Evolutionary conservation across 768 basidiomycete genomes (phyloP).

Genomic region (Pulveroboletus ravenelii): DNA sequence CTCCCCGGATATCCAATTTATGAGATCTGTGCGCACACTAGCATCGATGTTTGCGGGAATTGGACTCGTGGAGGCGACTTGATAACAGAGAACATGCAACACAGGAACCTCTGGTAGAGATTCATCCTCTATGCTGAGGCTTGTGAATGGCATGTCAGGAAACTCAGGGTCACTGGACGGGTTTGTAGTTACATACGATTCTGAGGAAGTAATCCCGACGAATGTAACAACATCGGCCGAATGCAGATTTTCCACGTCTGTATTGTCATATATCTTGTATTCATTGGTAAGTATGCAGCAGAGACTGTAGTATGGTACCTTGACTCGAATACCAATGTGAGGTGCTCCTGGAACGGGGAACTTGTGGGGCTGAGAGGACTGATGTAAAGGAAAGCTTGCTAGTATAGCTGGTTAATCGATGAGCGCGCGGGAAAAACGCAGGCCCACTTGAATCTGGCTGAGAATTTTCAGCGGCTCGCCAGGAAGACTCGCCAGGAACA

Average conservation of each 20-base stretch:
- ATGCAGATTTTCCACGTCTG: conserved; percentile 43
- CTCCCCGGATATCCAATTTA: conserved; percentile 70
- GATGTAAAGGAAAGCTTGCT: conserved; percentile 26
- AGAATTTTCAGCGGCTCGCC: conserved; percentile 41
- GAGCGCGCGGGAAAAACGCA: neutral
- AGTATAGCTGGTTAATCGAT: neutral
- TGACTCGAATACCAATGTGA: conserved; percentile 71
- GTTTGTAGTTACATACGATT: conserved; percentile 47
- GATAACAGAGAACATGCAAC: conserved; percentile 60
- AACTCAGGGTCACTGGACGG: neutral
- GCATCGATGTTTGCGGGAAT: conserved; percentile 7
- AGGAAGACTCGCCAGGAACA: conserved; percentile 63
- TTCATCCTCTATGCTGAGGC: conserved; percentile 36
- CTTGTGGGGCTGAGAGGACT: conserved; percentile 48
- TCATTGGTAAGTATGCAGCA: neutral
- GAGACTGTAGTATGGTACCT: conserved; percentile 37
- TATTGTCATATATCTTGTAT: conserved; percentile 54
- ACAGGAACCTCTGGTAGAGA: conserved; percentile 48
- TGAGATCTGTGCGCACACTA: conserved; percentile 47
- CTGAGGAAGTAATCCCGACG: conserved; percentile 66
- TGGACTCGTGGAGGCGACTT: neutral
- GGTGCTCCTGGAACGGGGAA: conserved; percentile 50
- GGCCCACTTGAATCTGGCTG: conserved; percentile 18
- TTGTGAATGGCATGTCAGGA: conserved; percentile 27
- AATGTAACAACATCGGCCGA: conserved; percentile 63